Evolutionary conservation across 1,284 basidiomycete species (phyloP).

Genomic region (Heterobasidion irregulare): DNA sequence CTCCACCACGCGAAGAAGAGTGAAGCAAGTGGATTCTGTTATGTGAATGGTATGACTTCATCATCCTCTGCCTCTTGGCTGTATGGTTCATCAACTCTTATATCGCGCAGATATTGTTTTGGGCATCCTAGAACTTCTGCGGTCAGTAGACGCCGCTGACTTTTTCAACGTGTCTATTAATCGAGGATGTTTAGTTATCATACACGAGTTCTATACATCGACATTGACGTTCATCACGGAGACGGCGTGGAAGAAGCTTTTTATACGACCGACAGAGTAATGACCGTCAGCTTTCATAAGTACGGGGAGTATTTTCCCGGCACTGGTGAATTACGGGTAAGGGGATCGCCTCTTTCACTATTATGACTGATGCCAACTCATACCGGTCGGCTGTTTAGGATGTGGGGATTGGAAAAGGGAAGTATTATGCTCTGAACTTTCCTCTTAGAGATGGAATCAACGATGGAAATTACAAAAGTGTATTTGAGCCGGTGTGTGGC

Average conservation of each 20-base stretch:
- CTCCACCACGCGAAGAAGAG: slow-evolving; percentile 98
- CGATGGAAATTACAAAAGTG: slow-evolving; percentile 91
- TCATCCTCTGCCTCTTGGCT: neutral
- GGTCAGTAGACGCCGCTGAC: slow-evolving; percentile 33
- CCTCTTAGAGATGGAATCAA: slow-evolving; percentile 94
- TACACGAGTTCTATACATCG: slow-evolving; percentile 92
- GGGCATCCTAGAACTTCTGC: slow-evolving; percentile 89
- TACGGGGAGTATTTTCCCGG: slow-evolving; percentile 99
- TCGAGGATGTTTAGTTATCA: slow-evolving; percentile 61
- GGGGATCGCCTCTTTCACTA: slow-evolving; percentile 16
- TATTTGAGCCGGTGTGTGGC: slow-evolving; percentile 81
- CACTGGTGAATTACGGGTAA: slow-evolving; percentile 88
- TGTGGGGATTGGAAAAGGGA: slow-evolving; percentile 87
- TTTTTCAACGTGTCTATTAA: neutral
- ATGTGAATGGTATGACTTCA: slow-evolving; percentile 77
- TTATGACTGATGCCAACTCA: neutral
- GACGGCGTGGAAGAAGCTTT: slow-evolving; percentile 99
- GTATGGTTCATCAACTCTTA: neutral
- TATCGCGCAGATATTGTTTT: slow-evolving; percentile 82
- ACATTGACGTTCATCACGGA: slow-evolving; percentile 98
- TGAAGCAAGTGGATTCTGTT: slow-evolving; percentile 98
- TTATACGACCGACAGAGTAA: slow-evolving; percentile 97
- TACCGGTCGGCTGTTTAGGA: slow-evolving; percentile 42
- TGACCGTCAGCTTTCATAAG: slow-evolving; percentile 99
- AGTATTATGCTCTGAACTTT: slow-evolving; percentile 92